A percentile compares a stretch with the other conserved stretches of the same genome.
Conservation (phyloP, 75 land plant species). For the Cunninghamia lanceolata region DNA sequence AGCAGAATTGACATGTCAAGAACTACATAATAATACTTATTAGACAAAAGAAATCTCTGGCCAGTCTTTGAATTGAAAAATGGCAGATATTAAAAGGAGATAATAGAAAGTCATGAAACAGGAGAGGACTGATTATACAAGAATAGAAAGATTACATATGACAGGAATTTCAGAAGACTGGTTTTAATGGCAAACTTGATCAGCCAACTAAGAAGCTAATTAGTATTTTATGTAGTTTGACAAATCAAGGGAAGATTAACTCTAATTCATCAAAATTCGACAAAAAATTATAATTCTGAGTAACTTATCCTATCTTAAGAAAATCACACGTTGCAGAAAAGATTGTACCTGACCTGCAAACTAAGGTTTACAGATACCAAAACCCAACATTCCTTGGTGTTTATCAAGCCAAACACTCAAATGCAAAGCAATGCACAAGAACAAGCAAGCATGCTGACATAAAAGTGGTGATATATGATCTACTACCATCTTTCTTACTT, state of each 20-base stretch:
- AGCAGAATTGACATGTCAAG: not conserved
- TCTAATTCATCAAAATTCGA: not conserved
- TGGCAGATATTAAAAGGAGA: not conserved
- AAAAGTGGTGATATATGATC: not conserved
- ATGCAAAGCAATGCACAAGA: not conserved
- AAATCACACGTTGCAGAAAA: not conserved
- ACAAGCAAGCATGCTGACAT: not conserved
- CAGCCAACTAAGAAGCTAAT: not conserved
- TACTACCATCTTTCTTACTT: not conserved
- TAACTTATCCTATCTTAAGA: not conserved
- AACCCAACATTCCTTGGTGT: not conserved
- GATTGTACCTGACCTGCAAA: not conserved
- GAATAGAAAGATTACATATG: not conserved
- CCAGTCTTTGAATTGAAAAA: not conserved
- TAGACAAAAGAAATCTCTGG: not conserved
- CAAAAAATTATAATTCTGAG: not conserved
- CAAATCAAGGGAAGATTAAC: not conserved
- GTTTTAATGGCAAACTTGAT: not conserved
- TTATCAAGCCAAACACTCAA: not conserved
- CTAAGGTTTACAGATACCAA: not conserved
- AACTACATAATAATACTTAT: not conserved
- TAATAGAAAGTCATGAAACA: not conserved
- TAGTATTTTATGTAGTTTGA: not conserved
- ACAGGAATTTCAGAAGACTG: not conserved
- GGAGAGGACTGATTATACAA: not conserved